Conservation (phyloP, 768 basidiomycete species). For the Suillus variegatus region DNA sequence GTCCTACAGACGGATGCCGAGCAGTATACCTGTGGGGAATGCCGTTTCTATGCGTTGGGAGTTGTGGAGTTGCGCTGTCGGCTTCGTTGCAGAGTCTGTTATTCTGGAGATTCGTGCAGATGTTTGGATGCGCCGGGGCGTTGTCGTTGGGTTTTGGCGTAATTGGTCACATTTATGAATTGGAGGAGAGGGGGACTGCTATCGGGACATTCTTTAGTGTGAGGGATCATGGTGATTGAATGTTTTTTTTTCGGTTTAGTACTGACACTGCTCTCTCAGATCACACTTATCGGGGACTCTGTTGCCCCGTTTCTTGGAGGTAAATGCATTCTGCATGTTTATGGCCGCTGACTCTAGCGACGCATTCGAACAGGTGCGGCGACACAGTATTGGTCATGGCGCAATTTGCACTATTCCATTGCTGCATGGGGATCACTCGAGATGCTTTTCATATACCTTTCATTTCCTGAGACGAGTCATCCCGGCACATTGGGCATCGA, state of each 20-base stretch:
- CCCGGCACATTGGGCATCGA: conserved; percentile 59
- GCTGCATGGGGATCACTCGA: conserved; percentile 41
- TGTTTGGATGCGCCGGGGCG: conserved; percentile 61
- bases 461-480: conserved; percentile 70
- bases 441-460: conserved; percentile 41
- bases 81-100: conserved; percentile 49
- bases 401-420: conserved; percentile 52
- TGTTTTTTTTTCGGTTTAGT: not conserved
- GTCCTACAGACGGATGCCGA: conserved; percentile 55
- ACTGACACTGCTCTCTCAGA: conserved; percentile 27
- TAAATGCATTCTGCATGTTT: conserved; percentile 11
- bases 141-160: conserved; percentile 56
- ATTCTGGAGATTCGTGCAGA: conserved; percentile 64
- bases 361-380: conserved; percentile 37
- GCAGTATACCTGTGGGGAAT: conserved; percentile 51
- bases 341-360: not conserved
- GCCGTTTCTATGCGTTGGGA: conserved; percentile 52
- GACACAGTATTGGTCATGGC: conserved; percentile 68
- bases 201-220: conserved; percentile 63
- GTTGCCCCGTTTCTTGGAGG: conserved; percentile 63
- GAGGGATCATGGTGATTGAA: conserved; percentile 17
- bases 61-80: conserved; percentile 58
- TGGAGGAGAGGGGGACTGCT: conserved; percentile 61
- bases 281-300: conserved; percentile 58
- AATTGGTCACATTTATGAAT: conserved; percentile 64